Evolutionary conservation across 352 stramenopile species (phyloP), one percentile per base, ranked within the genome.

Genomic region (Globisporangium cederbergense): DNA sequence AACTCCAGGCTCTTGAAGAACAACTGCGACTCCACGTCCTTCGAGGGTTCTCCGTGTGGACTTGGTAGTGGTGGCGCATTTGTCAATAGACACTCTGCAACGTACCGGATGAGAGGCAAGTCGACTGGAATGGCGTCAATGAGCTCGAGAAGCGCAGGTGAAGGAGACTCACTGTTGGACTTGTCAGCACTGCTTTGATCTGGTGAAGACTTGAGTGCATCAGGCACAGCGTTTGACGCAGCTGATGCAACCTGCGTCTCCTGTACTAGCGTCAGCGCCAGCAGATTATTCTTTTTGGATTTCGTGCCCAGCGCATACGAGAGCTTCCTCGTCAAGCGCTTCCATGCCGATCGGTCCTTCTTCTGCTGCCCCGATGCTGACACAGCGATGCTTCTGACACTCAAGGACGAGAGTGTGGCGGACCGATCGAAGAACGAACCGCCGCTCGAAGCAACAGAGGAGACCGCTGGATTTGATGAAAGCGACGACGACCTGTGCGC

Each of bases 1-100:
- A 65, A 53, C 8, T 65, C 38, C 1, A 81, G 10, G 22, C 68
- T 68, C 11, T 59, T 58, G 46, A 76, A 47, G 20, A 79, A 72
- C 10, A 81, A 46, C 45, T 58, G 60, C 25, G 55, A 66, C 38
- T 77, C 70, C 28, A 71, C 36, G 14, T 67, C 58, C n/a, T 45
- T 50, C 1, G 13, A 14, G 16, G 8, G 45, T 2, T 32, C 45
- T 11, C 28, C 43, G 8, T 46, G 5, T 32, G 2, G 7, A 25
- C 16, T 25, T 49, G n/a, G 8, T 30, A 20, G 6, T 18, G 58
- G 4, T 32, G 36, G 20, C 22, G 22, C 14, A 62, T 51, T 34
- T 16, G 38, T 58, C 45, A 49, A 30, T 32, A 55, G 52, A 16
- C 61, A 72, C 49, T 72, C 66, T 10, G 66, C 61, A 22, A 72